Evolutionary conservation across 345 rosid genomes (phyloP), one percentile per base, ranked within the genome.

Genomic region (Pseudoturritis turrita): DNA sequence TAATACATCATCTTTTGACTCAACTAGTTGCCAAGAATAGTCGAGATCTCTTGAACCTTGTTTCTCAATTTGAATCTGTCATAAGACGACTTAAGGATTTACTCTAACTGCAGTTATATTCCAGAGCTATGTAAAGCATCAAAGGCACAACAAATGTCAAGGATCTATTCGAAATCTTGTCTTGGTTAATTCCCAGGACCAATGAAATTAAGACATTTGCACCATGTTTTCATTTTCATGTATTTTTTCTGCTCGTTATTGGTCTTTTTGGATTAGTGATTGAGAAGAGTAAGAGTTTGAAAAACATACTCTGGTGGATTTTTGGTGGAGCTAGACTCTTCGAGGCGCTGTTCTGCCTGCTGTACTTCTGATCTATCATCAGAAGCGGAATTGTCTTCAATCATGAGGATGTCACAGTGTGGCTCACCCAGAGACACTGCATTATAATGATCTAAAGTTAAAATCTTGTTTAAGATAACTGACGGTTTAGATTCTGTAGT

Each of bases 311-410:
- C 71, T 13, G 22, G 45, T 11, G 44, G 58, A 39, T 41, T 72
- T 73, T 80, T 78, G 19, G 80, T 77, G 59, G 63, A 41, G 63
- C 17, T 65, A 57, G 63, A 73, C 17, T 64, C 77, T 29, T 79
- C 82, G 33, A 78, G 73, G 7, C 52, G 44, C 17, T 77, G 61
- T 47, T 76, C 80, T 56, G 62, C 81, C 71, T 78, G 82, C 45
- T 64, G 58, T 40, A 76, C 79, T 59, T 79, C 84, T 46, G 83
- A 82, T 65, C 78, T 79, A 66, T 81, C 81, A 56, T 70, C 79
- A 67, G 75, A 41, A 60, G 77, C 81, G 57, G 40, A 37, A 68
- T 51, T 55, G 22, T 78, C 73, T 71, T 67, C 50, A 17, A 56
- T 74, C 67, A 3, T 54, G 66, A 62, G 37, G 21, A 63, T 70